Base-by-base conservation (phyloP, 441 rosid genomes). In the Isatis lusitanica region DNA sequence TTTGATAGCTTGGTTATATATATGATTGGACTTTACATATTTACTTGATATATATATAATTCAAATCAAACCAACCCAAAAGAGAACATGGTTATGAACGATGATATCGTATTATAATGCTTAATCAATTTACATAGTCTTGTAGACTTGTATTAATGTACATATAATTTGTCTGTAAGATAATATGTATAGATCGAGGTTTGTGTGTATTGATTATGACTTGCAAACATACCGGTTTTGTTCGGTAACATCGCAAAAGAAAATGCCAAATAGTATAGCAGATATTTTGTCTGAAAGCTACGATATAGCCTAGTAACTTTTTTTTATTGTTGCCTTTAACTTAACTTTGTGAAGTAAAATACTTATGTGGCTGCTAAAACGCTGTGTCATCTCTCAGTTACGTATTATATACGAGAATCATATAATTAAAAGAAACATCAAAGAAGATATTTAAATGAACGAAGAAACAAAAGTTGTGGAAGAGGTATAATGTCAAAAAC, bases 401-500 rank as follows among this genome's bases (percentile, higher is more conserved):
- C 33, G 15, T 17, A 35, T 17, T 24, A 44, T 47, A 8, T 57
- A 46, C 35, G 26, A 46, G 6, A 38, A 65, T 66, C 30, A 31
- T 10, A 21, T 24, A 62, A n/a, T 31, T 15, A 55, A 33, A 33
- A 33, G 1, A 1, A 66, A 74, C 26, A 60, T 42, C 17, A 31
- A 15, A 38, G 15, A 61, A 18, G 53, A 63, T 67, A 74, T 51
- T 51, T 51, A 21, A 74, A 35, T 30, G 31, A 59, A 11, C 7
- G 39, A 74, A 31, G 50, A 35, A 28, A 46, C 11, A 69, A 75
- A 68, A 75, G 79, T 55, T 69, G 74, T 63, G 79, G 75, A 69
- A 57, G 74, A 63, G 70, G 30, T 69, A 67, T 67, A 60, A 46
- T 69, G 71, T 46, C 36, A 46, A 46, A 46, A 69, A 46, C 79